Evolutionary conservation across 371 early-diverging fungal genomes (phyloP), one percentile per base, ranked within the genome.

Genomic region (Mucor mucedo): DNA sequence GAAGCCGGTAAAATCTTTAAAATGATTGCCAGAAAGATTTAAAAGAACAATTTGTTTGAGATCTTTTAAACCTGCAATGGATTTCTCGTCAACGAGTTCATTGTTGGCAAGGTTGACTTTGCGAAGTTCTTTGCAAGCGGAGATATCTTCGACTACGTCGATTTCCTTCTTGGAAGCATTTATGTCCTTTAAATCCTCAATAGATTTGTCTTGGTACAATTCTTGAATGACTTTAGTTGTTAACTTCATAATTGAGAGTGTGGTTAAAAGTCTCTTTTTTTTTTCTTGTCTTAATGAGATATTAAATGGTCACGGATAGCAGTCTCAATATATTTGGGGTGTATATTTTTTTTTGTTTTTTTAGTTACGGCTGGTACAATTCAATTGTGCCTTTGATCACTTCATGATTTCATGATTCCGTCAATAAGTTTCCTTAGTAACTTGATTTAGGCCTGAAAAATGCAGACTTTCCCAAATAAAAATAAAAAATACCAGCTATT

Each of bases 91-190:
- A 42, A 62, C 67, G 16, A 95, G 75, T 5, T 63, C 60, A 73
- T 95, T 95, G 48, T 83, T 69, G n/a, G 87, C 73, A 3, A 95
- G 76, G 64, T 85, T 84, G 38, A 95, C 73, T 66, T 89, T 91
- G 57, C 88, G 87, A 29, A 93, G 75, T 55, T 80, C 77, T 52
- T 80, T 70, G 58, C 89, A 89, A 27, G 65, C 66, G 14, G 91
- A 89, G 38, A 95, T 79, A 69, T 91, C 91, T 13, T 87, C 90
- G 40, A 92, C 72, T 42, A 74, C 76, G 48, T 78, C 76, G 38
- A 95, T 84, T 8, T 77, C 87, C 69, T 83, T 87, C 60, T 80
- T 77, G 21, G 80, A 68, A 28, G 81, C 67, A 52, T 83, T 78
- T 48, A 88, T 62, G 14, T 82, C 80, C 55, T 76, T 83, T 55